These are phyloP conservation scores for Russula earlei DNA, from an alignment of 768 basidiomycete species.

Conservation along the genomic window DNA sequence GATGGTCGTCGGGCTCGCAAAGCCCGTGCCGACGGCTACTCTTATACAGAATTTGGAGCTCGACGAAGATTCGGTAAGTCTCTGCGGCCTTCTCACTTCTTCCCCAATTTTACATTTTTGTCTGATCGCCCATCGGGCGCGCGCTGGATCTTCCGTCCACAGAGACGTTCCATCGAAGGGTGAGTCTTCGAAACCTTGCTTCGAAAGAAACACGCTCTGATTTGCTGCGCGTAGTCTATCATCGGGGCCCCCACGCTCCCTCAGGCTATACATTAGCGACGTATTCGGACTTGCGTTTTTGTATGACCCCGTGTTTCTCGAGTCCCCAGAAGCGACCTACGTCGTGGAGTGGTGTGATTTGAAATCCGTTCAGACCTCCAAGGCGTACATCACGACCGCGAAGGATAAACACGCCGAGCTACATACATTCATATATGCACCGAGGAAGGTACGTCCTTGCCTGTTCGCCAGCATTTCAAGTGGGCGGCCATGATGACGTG, in stretches of 20 bases:
- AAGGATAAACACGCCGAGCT: constrained; percentile 26
- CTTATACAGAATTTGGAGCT: constrained; percentile 28
- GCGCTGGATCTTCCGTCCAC: not conserved
- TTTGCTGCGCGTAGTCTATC: not conserved
- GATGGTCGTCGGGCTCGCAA: constrained; percentile 22
- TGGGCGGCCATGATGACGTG: not conserved
- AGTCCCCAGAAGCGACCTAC: constrained; percentile 33
- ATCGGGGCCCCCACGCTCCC: constrained; percentile 20
- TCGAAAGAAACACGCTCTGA: not conserved
- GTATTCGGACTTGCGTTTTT: constrained; percentile 37
- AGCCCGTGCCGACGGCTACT: constrained; percentile 26
- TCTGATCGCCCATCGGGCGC: not conserved
- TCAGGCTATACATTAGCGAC: constrained; percentile 36
- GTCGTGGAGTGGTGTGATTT: constrained; percentile 45
- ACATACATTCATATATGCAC: constrained; percentile 44
- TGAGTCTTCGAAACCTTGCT: not conserved
- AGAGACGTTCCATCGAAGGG: constrained; percentile 25
- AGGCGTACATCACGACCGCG: constrained; percentile 27
- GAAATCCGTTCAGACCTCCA: constrained; percentile 28
- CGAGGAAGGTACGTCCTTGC: constrained; percentile 31
- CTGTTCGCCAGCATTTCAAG: not conserved
- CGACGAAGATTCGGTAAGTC: constrained; percentile 35
- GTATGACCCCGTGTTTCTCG: constrained; percentile 47
- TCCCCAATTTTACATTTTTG: not conserved
- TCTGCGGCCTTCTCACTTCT: not conserved